Conservation (phyloP, 495 filamentous ascomycete species). For the Trichoderma orchidacearum region DNA sequence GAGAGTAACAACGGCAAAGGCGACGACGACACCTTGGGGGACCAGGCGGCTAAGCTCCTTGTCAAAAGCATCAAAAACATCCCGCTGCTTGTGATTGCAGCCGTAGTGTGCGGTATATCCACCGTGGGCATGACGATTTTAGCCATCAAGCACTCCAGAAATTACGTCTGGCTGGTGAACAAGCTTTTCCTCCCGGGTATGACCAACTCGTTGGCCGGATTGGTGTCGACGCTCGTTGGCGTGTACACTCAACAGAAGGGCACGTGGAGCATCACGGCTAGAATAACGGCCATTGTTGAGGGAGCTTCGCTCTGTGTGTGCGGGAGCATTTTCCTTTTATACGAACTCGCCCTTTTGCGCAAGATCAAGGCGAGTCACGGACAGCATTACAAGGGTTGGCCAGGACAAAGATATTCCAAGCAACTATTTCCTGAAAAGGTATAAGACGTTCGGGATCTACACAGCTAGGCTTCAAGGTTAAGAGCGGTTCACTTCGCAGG, state of each 20-base stretch:
- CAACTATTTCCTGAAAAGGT: neutral
- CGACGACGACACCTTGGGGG: neutral
- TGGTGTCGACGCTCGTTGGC: slow-evolving; percentile 32
- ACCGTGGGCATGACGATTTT: neutral
- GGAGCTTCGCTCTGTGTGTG: neutral
- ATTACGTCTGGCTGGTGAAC: slow-evolving; percentile 32
- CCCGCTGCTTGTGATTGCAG: neutral
- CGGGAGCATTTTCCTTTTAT: neutral
- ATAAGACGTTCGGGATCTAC: neutral
- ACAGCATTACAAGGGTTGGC: neutral
- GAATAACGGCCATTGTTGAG: neutral
- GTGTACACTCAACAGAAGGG: slow-evolving; percentile 34
- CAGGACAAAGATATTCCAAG: neutral
- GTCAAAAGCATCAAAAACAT: neutral
- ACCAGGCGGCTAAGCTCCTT: neutral
- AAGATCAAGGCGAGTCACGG: neutral
- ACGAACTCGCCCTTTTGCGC: neutral
- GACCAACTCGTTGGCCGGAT: slow-evolving; percentile 31
- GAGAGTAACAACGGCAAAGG: neutral
- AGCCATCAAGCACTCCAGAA: slow-evolving; percentile 6
- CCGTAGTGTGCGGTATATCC: neutral
- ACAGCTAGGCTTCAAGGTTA: neutral
- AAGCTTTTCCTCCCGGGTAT: slow-evolving; percentile 25
- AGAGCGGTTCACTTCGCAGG: neutral
- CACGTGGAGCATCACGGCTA: slow-evolving; percentile 19